Percentiles rank a stretch among this genome's conserved stretches.
Conservation (phyloP, 2,329 filamentous ascomycete species). For the Bipolaris oryzae region DNA sequence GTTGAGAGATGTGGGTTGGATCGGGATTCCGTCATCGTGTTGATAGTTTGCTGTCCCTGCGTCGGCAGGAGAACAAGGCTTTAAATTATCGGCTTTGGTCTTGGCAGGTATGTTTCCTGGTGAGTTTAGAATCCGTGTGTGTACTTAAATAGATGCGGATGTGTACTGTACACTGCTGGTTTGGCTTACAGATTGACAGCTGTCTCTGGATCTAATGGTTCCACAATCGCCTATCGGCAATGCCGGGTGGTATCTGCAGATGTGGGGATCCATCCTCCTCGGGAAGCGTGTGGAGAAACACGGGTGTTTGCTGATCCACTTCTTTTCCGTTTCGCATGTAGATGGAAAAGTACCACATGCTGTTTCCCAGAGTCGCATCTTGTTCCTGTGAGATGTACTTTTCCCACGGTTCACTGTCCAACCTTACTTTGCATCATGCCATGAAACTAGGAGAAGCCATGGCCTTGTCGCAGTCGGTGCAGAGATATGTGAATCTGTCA, state of each 20-base stretch:
- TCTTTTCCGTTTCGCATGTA: background rate
- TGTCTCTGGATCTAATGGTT: background rate
- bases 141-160: too few relatives aligned
- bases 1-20: background rate
- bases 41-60: too few relatives aligned
- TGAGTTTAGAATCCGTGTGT: too few relatives aligned
- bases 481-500: slow-evolving; percentile 65
- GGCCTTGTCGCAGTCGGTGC: slow-evolving; percentile 59
- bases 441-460: slow-evolving; percentile 11
- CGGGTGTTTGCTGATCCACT: background rate
- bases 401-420: background rate
- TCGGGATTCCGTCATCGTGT: background rate
- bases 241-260: background rate
- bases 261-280: background rate
- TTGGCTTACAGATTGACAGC: too few relatives aligned
- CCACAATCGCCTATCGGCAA: background rate
- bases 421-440: background rate
- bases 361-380: background rate
- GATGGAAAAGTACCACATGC: background rate
- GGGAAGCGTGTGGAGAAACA: background rate
- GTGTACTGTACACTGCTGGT: too few relatives aligned
- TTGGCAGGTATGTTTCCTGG: too few relatives aligned
- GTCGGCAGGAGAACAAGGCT: too few relatives aligned
- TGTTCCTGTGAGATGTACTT: background rate
- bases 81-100: too few relatives aligned